Base-by-base conservation (phyloP, 1,284 basidiomycete species). In the Sparassis latifolia region DNA sequence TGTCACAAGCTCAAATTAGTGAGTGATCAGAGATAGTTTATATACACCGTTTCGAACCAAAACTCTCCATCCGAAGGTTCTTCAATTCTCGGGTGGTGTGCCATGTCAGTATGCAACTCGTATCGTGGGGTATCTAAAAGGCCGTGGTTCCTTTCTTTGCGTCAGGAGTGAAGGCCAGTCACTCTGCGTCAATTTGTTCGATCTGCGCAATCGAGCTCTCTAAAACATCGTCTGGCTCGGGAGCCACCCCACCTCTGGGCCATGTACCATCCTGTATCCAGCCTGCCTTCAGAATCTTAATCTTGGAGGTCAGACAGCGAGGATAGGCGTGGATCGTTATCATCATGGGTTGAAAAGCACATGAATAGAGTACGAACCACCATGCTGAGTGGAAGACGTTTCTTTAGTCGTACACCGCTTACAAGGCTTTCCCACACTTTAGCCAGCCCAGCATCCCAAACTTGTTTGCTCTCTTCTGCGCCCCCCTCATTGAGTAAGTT, bases 201-300 rank as follows among this genome's bases (percentile, higher is more conserved):
- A 20, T 20, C 20, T 20, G 20, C 20, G 20, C 20, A 20, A 20
- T 20, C 20, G 20, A 20, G 20, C 20, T 20, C 20, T 49, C 33
- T 33, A 56, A 42, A n/a, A 73, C 71, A 45, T 82, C 78, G 60
- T 86, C 83, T 10, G 82, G 72, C 44, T 80, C 78, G 2, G 78
- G 80, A 12, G 69, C 79, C 7, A 72, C 64, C 31, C 75, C 71
- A 27, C 77, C 81, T 47, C 68, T 66, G 12, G 86, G 87, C 87
- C 86, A 89, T 40, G 83, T 87, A 40, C 79, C 73, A 44, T 89
- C 86, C 48, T 78, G 77, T 47, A 85, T 64, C 87, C 86, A 89
- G 37, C 82, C 81, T 38, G 82, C 77, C 62, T 85, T 78, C 42
- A 88, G 64, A 51, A 89, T 74, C 61, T 84, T 83, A 57, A 88